phyloP scores from a whole-genome alignment of 768 basidiomycete genomes.

The Serendipita indica region DNA sequence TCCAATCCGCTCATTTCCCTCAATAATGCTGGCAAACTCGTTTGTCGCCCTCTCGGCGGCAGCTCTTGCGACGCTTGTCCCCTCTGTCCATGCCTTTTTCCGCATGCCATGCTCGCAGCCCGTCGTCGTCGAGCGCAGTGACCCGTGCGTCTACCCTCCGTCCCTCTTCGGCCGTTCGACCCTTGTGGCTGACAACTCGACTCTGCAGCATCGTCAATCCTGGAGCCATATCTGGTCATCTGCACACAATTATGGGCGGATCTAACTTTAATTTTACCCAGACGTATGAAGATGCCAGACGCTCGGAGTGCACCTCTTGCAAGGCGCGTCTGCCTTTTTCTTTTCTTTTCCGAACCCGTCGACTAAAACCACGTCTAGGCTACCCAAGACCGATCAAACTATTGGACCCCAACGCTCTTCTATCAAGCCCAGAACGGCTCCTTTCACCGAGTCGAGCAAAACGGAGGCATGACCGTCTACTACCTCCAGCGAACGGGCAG shows the following conservation, averaged over 20 bases:
- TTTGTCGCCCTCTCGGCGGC: background rate
- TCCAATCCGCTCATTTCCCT: background rate
- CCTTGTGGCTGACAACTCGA: background rate
- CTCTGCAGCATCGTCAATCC: constrained; percentile 10
- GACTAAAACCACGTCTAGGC: background rate
- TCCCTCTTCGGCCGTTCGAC: no score
- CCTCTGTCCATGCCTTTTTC: constrained; percentile 9
- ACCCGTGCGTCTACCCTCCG: constrained; percentile 3
- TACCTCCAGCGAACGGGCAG: constrained; percentile 10
- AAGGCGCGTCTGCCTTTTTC: constrained; percentile 2
- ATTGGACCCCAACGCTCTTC: constrained; percentile 11
- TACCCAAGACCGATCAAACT: background rate
- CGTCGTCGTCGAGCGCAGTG: constrained; percentile 8
- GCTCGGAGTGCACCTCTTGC: constrained; percentile 9
- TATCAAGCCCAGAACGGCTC: constrained; percentile 12
- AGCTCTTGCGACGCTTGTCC: background rate
- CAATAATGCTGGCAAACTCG: no score
- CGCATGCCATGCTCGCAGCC: constrained; percentile 11
- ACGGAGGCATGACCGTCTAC: constrained; percentile 9
- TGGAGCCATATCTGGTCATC: constrained; percentile 7
- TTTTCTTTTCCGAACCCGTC: background rate
- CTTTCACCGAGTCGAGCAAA: constrained; percentile 10
- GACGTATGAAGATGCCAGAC: background rate
- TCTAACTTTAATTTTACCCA: constrained; percentile 8
- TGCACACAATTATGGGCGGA: constrained; percentile 4